Conservation (phyloP, 108 stramenopile genomes). For the Cyclostephanos invisitatus region DNA sequence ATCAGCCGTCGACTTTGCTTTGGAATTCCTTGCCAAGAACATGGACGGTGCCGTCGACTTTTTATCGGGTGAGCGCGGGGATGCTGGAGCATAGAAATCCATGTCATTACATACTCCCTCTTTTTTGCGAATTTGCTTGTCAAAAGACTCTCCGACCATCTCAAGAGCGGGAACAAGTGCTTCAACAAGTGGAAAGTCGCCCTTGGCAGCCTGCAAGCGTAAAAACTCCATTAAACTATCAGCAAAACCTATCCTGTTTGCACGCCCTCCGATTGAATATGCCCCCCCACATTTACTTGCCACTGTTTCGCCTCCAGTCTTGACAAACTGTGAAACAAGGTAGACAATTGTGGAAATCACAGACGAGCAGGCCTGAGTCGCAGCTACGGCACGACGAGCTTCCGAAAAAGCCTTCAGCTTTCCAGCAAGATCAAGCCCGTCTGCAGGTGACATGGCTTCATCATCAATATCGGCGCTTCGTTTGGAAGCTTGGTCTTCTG, state of each 20-base stretch:
- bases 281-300: constrained; percentile 68
- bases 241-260: constrained; percentile 70
- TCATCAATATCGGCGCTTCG: constrained; percentile 48
- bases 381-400: constrained; percentile 33
- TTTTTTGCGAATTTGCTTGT: constrained; percentile 57
- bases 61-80: constrained; percentile 41
- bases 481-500: constrained; percentile 43
- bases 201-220: constrained; percentile 49
- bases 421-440: constrained; percentile 41
- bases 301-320: constrained; percentile 73
- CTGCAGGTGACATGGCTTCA: constrained; percentile 21
- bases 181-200: constrained; percentile 50
- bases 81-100: constrained; percentile 38
- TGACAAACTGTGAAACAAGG: constrained; percentile 72
- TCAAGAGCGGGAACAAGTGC: constrained; percentile 54
- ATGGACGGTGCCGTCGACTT: constrained; percentile 26
- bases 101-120: constrained; percentile 10
- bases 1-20: constrained; percentile 69
- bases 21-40: constrained; percentile 52
- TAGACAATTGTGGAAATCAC: constrained; percentile 54
- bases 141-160: constrained; percentile 76
- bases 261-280: constrained; percentile 76
- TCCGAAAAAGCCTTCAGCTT: constrained; percentile 53
- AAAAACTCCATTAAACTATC: constrained; percentile 57
- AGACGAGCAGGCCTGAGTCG: constrained; percentile 51